Conservation (phyloP, 2,329 filamentous ascomycete species). For the Ceratocystis cubensis region DNA sequence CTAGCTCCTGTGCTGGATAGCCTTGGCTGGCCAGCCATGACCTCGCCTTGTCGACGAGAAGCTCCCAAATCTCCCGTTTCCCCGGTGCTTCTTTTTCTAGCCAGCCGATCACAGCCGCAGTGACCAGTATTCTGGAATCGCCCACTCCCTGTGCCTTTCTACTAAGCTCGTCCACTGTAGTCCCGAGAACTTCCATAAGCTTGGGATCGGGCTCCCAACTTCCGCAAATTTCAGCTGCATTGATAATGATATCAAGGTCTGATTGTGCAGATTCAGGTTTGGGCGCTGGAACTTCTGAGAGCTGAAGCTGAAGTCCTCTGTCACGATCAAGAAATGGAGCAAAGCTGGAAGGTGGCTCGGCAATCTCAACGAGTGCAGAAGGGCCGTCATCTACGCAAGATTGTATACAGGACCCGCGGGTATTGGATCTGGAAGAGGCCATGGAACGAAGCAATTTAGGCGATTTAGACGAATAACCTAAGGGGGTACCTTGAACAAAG, state of each 20-base stretch:
- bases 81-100: slow-evolving; percentile 35
- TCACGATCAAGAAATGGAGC: not conserved
- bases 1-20: not conserved
- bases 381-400: too few relatives aligned
- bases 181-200: not conserved
- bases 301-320: rapidly evolving
- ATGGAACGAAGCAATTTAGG: too few relatives aligned
- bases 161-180: slow-evolving; percentile 11
- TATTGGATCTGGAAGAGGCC: too few relatives aligned
- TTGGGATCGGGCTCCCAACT: slow-evolving; percentile 24
- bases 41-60: slow-evolving; percentile 49
- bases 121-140: slow-evolving; percentile 24
- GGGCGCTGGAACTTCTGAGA: not conserved
- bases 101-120: slow-evolving; percentile 35
- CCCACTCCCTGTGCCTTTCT: not conserved
- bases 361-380: too few relatives aligned
- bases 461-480: rapidly evolving
- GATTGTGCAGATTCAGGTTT: not conserved
- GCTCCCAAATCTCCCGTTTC: slow-evolving; percentile 48
- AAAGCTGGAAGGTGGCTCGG: not conserved
- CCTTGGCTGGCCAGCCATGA: slow-evolving; percentile 32
- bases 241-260: not conserved
- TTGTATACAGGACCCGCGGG: too few relatives aligned
- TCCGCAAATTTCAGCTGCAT: not conserved
- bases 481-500: too few relatives aligned